Base-by-base conservation (phyloP, 164 flowering plant species). In the Protea cynaroides region DNA sequence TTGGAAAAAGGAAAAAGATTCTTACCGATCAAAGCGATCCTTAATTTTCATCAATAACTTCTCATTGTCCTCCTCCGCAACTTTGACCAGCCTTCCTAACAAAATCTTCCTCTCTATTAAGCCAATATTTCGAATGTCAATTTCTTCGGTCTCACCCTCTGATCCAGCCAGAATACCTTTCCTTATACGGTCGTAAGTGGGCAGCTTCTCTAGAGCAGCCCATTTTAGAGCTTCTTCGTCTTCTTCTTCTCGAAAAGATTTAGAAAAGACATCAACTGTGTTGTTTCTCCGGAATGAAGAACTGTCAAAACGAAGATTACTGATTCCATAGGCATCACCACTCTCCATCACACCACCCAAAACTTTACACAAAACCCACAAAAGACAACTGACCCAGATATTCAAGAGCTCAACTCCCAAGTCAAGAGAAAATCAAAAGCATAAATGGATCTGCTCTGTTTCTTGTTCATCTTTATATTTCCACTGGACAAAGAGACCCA, bases 41-140 rank as follows among this genome's bases (percentile, higher is more conserved):
- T 73, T 86, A 73, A 86, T 84, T 66, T 79, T 84, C 50, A 76
- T 43, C 82, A 90, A 75, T 80, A 90, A 86, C 34, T 29, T 29
- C 34, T 29, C 34, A 29, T 29, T 29, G 34, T 29, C 34, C 34
- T 29, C 34, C 34, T 29, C 34, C 5, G 34, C 78, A 59, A 76
- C 69, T 14, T 71, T 80, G 9, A 89, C 70, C 64, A 87, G 59
- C 69, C 86, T 86, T 47, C 86, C 83, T 1, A 89, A 22, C 67
- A 87, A 69, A 25, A 61, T 68, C 76, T 64, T 79, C 76, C 70
- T 81, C n/a, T 24, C 58, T 25, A 10, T 13, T 10, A 38, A 24
- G 38, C 79, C 83, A 67, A 81, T 78, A 62, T 63, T 59, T 5
- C 69, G 38, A 18, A 83, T 68, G 50, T 81, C 81, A 24, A 81